Evolutionary conservation across 2,329 filamentous ascomycete species (phyloP).

Genomic region (Pseudocercospora fuligena): DNA sequence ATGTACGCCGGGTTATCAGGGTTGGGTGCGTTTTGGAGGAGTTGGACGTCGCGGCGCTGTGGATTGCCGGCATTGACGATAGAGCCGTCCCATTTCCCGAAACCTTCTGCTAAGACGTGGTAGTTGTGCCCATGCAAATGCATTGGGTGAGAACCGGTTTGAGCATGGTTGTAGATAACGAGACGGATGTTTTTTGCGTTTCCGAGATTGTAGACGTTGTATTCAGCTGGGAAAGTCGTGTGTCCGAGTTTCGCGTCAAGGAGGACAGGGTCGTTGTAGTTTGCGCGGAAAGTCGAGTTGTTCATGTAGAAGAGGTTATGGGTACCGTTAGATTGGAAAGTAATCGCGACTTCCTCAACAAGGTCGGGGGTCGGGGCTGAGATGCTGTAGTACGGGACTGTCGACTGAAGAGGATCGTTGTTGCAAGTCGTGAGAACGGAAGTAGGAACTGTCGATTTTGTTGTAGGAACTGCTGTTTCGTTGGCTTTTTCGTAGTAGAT

Average conservation of each 20-base stretch:
- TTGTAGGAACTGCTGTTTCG: conserved; percentile 44
- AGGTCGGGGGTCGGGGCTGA: conserved; percentile 51
- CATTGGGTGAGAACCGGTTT: conserved; percentile 56
- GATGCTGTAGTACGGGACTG: conserved; percentile 60
- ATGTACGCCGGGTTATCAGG: conserved; percentile 39
- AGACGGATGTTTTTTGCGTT: conserved; percentile 46
- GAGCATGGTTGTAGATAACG: conserved; percentile 46
- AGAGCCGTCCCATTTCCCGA: conserved; percentile 45
- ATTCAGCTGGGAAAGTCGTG: conserved; percentile 37
- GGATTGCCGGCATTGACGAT: conserved; percentile 55
- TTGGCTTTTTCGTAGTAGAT: conserved; percentile 69
- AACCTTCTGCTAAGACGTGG: conserved; percentile 49
- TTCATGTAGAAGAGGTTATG: conserved; percentile 60
- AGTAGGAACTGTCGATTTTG: conserved; percentile 55
- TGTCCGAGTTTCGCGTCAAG: conserved; percentile 43
- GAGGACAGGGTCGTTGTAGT: conserved; percentile 49
- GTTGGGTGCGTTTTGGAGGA: conserved; percentile 46
- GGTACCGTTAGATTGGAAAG: conserved; percentile 50
- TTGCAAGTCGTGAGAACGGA: conserved; percentile 53
- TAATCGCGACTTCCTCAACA: conserved; percentile 53
- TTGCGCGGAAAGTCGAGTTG: conserved; percentile 57
- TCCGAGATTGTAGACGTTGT: conserved; percentile 50
- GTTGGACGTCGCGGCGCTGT: conserved; percentile 57
- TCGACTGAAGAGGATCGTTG: conserved; percentile 61
- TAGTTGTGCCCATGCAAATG: conserved; percentile 57